A percentile compares a stretch with the other conserved stretches of the same genome.
Evolutionary conservation across 179 eudicot genomes (phyloP).

Genomic region (Spinacia oleracea): DNA sequence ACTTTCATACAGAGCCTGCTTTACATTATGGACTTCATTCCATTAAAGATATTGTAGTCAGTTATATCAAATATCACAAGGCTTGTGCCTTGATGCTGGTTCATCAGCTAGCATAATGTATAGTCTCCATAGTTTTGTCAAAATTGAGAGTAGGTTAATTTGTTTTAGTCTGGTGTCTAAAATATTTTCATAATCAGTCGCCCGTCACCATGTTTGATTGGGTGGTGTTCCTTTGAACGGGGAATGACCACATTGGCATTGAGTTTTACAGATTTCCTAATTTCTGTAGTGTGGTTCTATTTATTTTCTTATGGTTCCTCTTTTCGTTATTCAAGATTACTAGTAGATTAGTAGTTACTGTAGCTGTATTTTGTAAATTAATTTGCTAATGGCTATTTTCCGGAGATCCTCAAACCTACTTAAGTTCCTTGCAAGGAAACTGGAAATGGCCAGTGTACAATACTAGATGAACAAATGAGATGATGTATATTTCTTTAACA

Average conservation of each 20-base stretch:
- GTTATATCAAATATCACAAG: background rate
- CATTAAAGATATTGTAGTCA: background rate
- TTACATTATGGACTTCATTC: background rate
- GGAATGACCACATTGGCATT: background rate
- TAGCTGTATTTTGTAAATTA: too few species aligned
- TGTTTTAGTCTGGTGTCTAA: background rate
- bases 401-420: background rate
- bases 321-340: background rate
- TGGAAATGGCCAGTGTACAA: background rate
- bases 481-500: background rate
- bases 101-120: too few species aligned
- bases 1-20: background rate
- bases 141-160: background rate
- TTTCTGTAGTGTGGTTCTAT: background rate
- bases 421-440: background rate
- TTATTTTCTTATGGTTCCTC: background rate
- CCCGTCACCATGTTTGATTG: background rate
- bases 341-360: background rate
- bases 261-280: background rate
- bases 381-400: background rate
- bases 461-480: background rate
- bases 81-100: background rate
- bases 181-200: background rate
- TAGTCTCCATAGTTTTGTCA: too few species aligned
- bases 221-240: background rate